phyloP scores from a whole-genome alignment of 257 asterid species.

The Nicotiana sylvestris region DNA sequence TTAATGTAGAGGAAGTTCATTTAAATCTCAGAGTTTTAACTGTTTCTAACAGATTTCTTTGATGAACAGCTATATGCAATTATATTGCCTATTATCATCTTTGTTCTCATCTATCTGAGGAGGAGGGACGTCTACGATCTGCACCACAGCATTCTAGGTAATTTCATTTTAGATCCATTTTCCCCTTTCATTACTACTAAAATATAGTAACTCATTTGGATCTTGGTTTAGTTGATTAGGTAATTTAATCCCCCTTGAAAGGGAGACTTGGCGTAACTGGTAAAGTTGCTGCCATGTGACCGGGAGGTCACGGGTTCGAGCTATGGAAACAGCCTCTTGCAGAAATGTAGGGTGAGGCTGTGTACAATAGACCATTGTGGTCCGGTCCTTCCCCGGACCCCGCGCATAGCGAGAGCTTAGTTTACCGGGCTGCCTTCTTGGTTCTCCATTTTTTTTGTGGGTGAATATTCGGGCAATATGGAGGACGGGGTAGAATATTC shows the following conservation, averaged over 20 bases:
- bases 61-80: conserved; percentile 59
- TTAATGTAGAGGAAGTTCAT: neutral
- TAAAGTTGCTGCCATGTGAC: no score
- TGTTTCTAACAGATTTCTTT: no score
- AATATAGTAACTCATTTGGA: neutral
- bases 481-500: neutral
- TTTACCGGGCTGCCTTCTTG: neutral
- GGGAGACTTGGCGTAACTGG: no score
- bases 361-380: no score
- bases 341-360: no score
- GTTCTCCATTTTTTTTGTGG: neutral
- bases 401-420: no score
- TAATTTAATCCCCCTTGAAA: no score
- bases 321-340: no score
- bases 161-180: neutral
- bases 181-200: neutral
- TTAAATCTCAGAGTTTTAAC: no score
- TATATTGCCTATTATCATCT: conserved; percentile 61
- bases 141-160: conserved; percentile 75
- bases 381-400: no score
- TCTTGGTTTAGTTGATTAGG: neutral
- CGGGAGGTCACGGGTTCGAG: no score
- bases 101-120: conserved; percentile 56
- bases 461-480: neutral
- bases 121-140: conserved; percentile 76